Evolutionary conservation across 306 rosid genomes (phyloP).

Genomic region (Acacia melanoxylon): DNA sequence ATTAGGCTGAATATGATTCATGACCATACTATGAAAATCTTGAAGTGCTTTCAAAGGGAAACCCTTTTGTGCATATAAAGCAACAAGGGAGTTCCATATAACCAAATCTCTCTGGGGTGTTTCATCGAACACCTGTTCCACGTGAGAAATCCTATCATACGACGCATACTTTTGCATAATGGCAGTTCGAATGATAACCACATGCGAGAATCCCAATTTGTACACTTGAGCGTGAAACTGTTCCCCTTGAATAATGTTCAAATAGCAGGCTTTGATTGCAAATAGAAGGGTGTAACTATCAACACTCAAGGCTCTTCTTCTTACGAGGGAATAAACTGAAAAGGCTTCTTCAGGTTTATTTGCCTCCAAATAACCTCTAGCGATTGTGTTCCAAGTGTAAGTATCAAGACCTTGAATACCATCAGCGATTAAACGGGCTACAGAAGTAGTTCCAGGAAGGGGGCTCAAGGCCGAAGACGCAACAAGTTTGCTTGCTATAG

Average conservation of each 20-base stretch:
- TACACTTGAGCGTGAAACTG: conserved; percentile 42
- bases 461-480: background rate
- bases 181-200: background rate
- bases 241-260: conserved; percentile 44
- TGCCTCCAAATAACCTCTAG: conserved; percentile 10
- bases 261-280: conserved; percentile 48
- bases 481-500: conserved; percentile 10
- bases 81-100: conserved; percentile 18
- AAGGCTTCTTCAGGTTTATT: background rate
- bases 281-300: conserved; percentile 53
- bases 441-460: background rate
- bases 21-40: background rate
- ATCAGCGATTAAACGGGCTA: background rate
- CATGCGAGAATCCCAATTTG: conserved; percentile 6
- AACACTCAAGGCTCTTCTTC: conserved; percentile 26
- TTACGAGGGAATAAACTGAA: background rate
- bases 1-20: background rate
- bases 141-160: background rate
- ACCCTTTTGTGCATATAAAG: conserved; percentile 1
- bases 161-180: background rate
- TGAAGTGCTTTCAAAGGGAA: conserved; percentile 4
- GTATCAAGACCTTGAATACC: background rate
- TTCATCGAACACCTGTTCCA: conserved; percentile 9
- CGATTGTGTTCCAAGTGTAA: conserved; percentile 1
- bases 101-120: conserved; percentile 18